Conservation (phyloP, 768 basidiomycete genomes). For the Termitomyces sp. region DNA sequence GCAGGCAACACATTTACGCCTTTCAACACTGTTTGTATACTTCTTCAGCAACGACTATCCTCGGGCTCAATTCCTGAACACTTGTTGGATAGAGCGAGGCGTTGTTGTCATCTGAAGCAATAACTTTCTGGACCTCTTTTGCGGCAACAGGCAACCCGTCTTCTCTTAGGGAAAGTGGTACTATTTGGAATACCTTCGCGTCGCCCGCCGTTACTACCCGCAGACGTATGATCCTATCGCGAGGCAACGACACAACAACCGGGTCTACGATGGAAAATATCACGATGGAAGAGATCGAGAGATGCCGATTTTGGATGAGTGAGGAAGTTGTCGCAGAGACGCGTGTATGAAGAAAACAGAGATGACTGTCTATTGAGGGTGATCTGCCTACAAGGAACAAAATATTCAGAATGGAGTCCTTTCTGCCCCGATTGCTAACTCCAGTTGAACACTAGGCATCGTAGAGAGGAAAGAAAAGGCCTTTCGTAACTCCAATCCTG, state of each 20-base stretch:
- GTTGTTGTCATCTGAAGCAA: conserved; percentile 32
- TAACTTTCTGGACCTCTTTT: conserved; percentile 44
- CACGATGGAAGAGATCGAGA: conserved; percentile 24
- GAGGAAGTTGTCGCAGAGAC: conserved; percentile 29
- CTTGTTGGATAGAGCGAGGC: conserved; percentile 29
- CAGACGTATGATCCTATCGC: background rate
- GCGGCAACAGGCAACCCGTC: conserved; percentile 26
- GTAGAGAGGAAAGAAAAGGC: background rate
- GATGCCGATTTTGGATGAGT: conserved; percentile 42
- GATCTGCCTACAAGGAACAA: background rate
- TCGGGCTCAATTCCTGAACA: background rate
- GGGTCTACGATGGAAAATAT: conserved; percentile 25
- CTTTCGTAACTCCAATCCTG: background rate
- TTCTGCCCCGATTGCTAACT: background rate
- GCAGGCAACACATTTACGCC: conserved; percentile 1
- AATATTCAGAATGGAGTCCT: background rate
- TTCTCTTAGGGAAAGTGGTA: background rate
- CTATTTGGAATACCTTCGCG: background rate
- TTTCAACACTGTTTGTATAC: background rate
- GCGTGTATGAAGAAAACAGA: conserved; percentile 16
- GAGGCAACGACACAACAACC: background rate
- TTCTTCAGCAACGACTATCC: background rate
- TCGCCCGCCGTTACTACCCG: background rate
- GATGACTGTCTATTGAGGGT: background rate
- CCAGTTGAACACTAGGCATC: background rate